These are phyloP conservation scores for Tremella yokohamensis DNA, from an alignment of 768 basidiomycete species.

Conservation along the genomic window DNA sequence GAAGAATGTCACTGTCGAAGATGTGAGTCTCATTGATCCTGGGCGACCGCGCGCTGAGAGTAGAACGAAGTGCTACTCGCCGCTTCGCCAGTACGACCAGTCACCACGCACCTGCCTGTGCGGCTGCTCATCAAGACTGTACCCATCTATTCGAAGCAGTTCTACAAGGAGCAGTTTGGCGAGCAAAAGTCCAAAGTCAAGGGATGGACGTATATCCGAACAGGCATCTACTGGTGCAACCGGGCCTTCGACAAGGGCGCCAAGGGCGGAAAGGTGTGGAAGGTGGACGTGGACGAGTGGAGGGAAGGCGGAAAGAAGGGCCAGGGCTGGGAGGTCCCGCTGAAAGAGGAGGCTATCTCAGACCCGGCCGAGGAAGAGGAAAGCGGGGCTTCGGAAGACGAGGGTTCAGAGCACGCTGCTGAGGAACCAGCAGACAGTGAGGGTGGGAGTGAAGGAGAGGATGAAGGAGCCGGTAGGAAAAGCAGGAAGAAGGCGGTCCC, in stretches of 20 bases:
- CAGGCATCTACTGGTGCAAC: constrained; percentile 44
- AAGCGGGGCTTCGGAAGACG: constrained; percentile 10
- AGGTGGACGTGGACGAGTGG: constrained; percentile 42
- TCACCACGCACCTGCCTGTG: constrained; percentile 39
- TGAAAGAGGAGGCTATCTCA: constrained; percentile 1
- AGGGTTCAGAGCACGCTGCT: constrained; percentile 6
- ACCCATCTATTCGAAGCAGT: constrained; percentile 38
- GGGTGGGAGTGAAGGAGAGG: constrained; percentile 18
- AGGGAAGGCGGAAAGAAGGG: constrained; percentile 30
- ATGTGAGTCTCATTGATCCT: constrained; percentile 33
- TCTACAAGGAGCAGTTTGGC: constrained; percentile 36
- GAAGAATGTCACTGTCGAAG: constrained; percentile 42
- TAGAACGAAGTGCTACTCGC: constrained; percentile 50
- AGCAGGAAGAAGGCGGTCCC: constrained; percentile 5
- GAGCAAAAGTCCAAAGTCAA: constrained; percentile 31
- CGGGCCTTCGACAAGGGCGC: constrained; percentile 43
- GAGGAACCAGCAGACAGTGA: constrained; percentile 17
- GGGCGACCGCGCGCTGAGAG: constrained; percentile 3
- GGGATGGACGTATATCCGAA: constrained; percentile 39
- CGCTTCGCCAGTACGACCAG: constrained; percentile 34
- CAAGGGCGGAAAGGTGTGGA: constrained; percentile 34
- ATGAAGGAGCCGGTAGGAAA: constrained; percentile 22
- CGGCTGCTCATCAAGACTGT: constrained; percentile 25
- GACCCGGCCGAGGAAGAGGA: constrained; percentile 25
- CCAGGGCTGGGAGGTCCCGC: constrained; percentile 28